Percentiles rank a stretch among this genome's conserved stretches.
Conservation (phyloP, 306 rosid species). For the Inga leiocalycina region DNA sequence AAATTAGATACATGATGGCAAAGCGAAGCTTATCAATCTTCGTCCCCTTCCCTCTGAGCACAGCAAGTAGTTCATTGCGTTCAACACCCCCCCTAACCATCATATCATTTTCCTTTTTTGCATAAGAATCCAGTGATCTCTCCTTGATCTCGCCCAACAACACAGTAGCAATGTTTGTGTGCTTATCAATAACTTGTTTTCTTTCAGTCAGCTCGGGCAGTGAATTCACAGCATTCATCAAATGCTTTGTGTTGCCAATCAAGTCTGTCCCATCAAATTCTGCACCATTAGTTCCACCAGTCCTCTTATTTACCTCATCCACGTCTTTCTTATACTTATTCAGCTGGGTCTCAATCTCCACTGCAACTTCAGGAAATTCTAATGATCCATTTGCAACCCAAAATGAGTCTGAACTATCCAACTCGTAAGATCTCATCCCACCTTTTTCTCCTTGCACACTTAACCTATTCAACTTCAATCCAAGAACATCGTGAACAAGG, state of each 20-base stretch:
- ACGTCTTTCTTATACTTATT: constrained; percentile 89
- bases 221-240: constrained; percentile 98
- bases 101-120: constrained; percentile 92
- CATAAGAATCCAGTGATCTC: constrained; percentile 91
- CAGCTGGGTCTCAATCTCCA: constrained; percentile 90
- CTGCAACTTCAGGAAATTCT: constrained; percentile 94
- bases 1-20: constrained; percentile 86
- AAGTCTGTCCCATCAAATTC: constrained; percentile 92
- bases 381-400: constrained; percentile 85
- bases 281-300: constrained; percentile 80
- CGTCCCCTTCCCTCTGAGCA: constrained; percentile 83
- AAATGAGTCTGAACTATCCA: constrained; percentile 83
- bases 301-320: constrained; percentile 93
- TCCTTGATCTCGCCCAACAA: constrained; percentile 97
- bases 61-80: constrained; percentile 69
- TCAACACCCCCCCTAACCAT: constrained; percentile 88
- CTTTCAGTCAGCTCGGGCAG: constrained; percentile 91
- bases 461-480: constrained; percentile 85
- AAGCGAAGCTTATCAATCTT: constrained; percentile 93
- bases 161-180: constrained; percentile 86
- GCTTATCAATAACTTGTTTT: constrained; percentile 96
- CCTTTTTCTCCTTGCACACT: constrained; percentile 89
- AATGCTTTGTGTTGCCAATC: constrained; percentile 94
- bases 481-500: constrained; percentile 87
- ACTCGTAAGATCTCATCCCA: constrained; percentile 84